Percentiles rank a stretch among this genome's conserved stretches.
phyloP scores from a whole-genome alignment of 495 filamentous ascomycete genomes.

The Neurospora sp. region DNA sequence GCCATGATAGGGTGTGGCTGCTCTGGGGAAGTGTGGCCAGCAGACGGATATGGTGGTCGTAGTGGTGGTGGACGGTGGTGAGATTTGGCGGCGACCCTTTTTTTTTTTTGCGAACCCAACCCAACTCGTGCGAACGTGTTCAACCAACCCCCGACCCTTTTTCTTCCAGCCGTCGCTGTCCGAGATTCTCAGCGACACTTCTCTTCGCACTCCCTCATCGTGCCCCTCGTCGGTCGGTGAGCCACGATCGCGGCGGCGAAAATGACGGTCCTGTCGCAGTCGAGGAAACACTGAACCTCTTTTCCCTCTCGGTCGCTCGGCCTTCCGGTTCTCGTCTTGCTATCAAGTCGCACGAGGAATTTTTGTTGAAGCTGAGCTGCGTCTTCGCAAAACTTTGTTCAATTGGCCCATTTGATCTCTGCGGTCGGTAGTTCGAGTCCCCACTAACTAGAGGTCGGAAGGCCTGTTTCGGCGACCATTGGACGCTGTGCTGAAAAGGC shows the following conservation, averaged over 20 bases:
- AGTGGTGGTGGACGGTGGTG: background rate
- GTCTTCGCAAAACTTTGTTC: constrained; percentile 10
- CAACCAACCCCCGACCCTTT: background rate
- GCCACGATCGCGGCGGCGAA: background rate
- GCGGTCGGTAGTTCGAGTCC: constrained; percentile 2
- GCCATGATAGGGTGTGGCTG: constrained; percentile 19
- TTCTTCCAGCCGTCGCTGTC: background rate
- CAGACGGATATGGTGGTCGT: background rate
- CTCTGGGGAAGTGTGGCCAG: constrained; percentile 15
- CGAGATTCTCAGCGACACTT: background rate
- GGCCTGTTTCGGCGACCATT: constrained; percentile 24
- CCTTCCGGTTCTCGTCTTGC: constrained; percentile 6
- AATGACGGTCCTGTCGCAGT: background rate
- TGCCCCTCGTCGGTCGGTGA: background rate
- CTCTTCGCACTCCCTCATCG: background rate
- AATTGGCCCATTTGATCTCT: constrained; percentile 11
- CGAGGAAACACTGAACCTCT: background rate
- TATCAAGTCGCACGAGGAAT: constrained; percentile 8
- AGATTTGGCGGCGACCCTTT: background rate
- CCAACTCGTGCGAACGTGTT: background rate
- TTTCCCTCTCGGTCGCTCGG: constrained; percentile 2
- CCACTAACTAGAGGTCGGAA: constrained; percentile 13
- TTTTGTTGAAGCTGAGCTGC: constrained; percentile 1
- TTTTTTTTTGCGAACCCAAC: background rate
- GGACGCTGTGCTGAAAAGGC: constrained; percentile 12